Evolutionary conservation across 2,329 filamentous ascomycete species (phyloP).

Genomic region (Fusarium sp.): DNA sequence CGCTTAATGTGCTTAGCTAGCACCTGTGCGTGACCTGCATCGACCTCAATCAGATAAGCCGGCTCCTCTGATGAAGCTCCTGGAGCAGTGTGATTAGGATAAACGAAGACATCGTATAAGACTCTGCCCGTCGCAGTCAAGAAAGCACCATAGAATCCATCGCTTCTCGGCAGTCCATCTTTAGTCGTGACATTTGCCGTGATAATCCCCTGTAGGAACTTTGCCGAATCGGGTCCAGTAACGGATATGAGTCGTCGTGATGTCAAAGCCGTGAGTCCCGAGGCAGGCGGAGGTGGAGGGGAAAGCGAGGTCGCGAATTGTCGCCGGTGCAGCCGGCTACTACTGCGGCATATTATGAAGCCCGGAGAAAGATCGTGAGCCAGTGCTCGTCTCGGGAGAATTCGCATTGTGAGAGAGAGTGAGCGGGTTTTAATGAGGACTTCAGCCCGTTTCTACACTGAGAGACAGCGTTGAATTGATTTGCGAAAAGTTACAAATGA

Average conservation of each 20-base stretch:
- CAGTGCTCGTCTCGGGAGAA: slow-evolving; percentile 43
- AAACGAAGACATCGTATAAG: slow-evolving; percentile 90
- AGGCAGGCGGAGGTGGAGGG: slow-evolving; percentile 58
- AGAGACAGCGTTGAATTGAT: slow-evolving; percentile 15
- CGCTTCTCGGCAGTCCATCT: slow-evolving; percentile 52
- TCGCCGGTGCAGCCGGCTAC: slow-evolving; percentile 50
- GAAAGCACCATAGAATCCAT: slow-evolving; percentile 83
- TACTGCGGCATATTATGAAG: slow-evolving; percentile 47
- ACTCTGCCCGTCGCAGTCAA: slow-evolving; percentile 87
- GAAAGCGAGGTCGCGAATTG: slow-evolving; percentile 49
- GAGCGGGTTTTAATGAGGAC: slow-evolving; percentile 17
- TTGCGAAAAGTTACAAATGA: slow-evolving; percentile 44
- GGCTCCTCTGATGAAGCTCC: slow-evolving; percentile 46
- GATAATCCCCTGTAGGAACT: slow-evolving; percentile 89
- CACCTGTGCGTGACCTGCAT: slow-evolving; percentile 71
- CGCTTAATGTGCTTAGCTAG: slow-evolving; percentile 81
- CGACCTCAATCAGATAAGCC: slow-evolving; percentile 81
- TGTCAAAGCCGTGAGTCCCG: slow-evolving; percentile 69
- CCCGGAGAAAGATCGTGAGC: slow-evolving; percentile 30
- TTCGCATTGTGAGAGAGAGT: slow-evolving; percentile 39
- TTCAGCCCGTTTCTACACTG: slow-evolving; percentile 20
- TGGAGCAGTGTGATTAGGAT: slow-evolving; percentile 65
- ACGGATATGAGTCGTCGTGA: slow-evolving; percentile 84
- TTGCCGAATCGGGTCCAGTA: slow-evolving; percentile 80
- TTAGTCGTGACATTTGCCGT: slow-evolving; percentile 68